phyloP scores from a whole-genome alignment of 2,329 filamentous ascomycete genomes.

The Colletotrichum zoysiae region DNA sequence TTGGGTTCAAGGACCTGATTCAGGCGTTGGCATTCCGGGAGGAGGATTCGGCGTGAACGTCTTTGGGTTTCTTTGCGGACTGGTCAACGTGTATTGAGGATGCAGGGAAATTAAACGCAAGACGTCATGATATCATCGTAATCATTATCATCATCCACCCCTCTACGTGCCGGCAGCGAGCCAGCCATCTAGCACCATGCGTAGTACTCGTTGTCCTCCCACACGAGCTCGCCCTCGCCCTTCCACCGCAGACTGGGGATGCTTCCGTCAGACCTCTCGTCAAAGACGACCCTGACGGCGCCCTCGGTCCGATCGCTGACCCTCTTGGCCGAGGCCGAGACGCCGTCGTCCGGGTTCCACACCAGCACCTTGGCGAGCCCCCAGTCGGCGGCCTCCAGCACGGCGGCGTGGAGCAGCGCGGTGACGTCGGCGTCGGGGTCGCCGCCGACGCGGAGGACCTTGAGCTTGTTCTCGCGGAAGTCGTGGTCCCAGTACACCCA shows the following conservation, averaged over 20 bases:
- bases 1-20: conserved; percentile 43
- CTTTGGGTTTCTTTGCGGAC: neutral
- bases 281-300: conserved; percentile 47
- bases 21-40: conserved; percentile 36
- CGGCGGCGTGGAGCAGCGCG: conserved; percentile 50
- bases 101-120: neutral
- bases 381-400: conserved; percentile 50
- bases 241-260: conserved; percentile 54
- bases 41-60: conserved; percentile 26
- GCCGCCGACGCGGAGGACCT: conserved; percentile 47
- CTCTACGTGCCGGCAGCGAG: neutral
- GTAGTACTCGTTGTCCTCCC: conserved; percentile 50
- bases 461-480: conserved; percentile 48
- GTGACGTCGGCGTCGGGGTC: conserved; percentile 46
- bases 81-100: neutral
- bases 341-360: conserved; percentile 53
- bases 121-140: neutral
- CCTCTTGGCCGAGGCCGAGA: conserved; percentile 46
- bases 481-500: conserved; percentile 55
- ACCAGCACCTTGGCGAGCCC: conserved; percentile 51
- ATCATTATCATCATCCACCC: neutral
- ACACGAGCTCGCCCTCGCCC: conserved; percentile 46
- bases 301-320: conserved; percentile 56
- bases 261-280: conserved; percentile 48
- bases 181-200: conserved; percentile 44